Evolutionary conservation across 805 yeast genomes (phyloP).

Genomic region (Saccharomycopsis microspora): DNA sequence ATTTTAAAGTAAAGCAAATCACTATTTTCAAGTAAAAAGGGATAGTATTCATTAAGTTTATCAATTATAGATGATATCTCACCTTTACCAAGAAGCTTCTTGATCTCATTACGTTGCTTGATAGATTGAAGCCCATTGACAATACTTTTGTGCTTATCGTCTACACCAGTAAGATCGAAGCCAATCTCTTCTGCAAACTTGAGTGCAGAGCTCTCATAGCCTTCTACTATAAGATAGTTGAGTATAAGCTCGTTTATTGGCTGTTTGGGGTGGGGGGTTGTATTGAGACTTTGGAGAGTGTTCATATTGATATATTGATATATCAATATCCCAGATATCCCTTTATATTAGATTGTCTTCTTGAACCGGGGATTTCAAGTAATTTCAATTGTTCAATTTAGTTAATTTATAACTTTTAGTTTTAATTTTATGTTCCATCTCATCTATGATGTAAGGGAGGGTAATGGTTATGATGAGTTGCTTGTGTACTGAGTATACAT

Average conservation of each 20-base stretch:
- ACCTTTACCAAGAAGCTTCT: slow-evolving; percentile 44
- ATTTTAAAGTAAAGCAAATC: slow-evolving; percentile 61
- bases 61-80: slow-evolving; percentile 48
- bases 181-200: slow-evolving; percentile 50
- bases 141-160: slow-evolving; percentile 5
- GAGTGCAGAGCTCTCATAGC: slow-evolving; percentile 57
- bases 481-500: too few species aligned
- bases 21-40: slow-evolving; percentile 52
- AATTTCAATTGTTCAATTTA: too few species aligned
- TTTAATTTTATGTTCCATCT: too few species aligned
- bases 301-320: too few species aligned
- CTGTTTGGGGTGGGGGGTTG: neutral
- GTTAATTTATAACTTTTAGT: too few species aligned
- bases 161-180: neutral
- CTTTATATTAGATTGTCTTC: too few species aligned
- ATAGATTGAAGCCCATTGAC: slow-evolving; percentile 38
- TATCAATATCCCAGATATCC: too few species aligned
- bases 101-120: slow-evolving; percentile 40
- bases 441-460: too few species aligned
- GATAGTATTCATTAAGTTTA: slow-evolving; percentile 46
- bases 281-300: too few species aligned
- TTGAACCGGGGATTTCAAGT: too few species aligned
- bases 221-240: slow-evolving; percentile 69
- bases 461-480: too few species aligned
- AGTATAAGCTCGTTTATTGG: slow-evolving; percentile 44